A percentile compares a stretch with the other conserved stretches of the same genome.
Conservation (phyloP, 2,329 filamentous ascomycete species). For the Reticulascus tulasneorum region DNA sequence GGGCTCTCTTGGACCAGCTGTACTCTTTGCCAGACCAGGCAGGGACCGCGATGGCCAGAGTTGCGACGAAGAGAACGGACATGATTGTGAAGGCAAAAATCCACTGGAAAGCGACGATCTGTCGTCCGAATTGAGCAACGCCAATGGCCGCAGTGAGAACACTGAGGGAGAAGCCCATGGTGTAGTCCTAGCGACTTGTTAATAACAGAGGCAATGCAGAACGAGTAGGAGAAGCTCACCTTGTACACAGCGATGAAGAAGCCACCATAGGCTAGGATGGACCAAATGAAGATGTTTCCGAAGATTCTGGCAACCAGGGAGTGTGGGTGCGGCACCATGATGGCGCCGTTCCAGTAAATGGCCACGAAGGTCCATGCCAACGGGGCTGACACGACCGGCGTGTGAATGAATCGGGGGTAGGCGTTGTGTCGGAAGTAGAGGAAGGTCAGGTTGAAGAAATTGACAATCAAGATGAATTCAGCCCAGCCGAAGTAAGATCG, state of each 20-base stretch:
- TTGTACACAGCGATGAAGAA: conserved; percentile 74
- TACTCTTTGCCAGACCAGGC: conserved; percentile 57
- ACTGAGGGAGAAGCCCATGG: conserved; percentile 75
- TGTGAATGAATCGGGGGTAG: conserved; percentile 71
- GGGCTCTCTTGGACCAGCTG: conserved; percentile 40
- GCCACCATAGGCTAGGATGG: conserved; percentile 68
- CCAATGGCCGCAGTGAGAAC: conserved; percentile 71
- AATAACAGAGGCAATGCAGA: not conserved
- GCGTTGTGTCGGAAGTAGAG: conserved; percentile 78
- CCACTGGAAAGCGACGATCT: conserved; percentile 80
- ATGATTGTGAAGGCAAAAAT: conserved; percentile 88
- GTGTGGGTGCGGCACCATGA: conserved; percentile 67
- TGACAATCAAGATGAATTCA: conserved; percentile 71
- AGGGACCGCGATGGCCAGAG: conserved; percentile 61
- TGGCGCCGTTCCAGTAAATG: conserved; percentile 84
- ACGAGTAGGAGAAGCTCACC: conserved; percentile 35
- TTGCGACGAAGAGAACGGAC: conserved; percentile 66
- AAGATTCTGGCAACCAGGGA: conserved; percentile 70
- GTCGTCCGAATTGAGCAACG: conserved; percentile 69
- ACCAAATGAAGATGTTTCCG: conserved; percentile 86
- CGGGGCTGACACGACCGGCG: conserved; percentile 70
- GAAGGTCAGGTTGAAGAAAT: conserved; percentile 74
- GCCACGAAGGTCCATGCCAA: conserved; percentile 84
- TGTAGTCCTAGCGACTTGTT: conserved; percentile 52
- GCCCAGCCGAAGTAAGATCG: conserved; percentile 70